A percentile compares a stretch with the other conserved stretches of the same genome.
Evolutionary conservation across 1,284 basidiomycete genomes (phyloP).

Genomic region (Heterobasidion occidentale): DNA sequence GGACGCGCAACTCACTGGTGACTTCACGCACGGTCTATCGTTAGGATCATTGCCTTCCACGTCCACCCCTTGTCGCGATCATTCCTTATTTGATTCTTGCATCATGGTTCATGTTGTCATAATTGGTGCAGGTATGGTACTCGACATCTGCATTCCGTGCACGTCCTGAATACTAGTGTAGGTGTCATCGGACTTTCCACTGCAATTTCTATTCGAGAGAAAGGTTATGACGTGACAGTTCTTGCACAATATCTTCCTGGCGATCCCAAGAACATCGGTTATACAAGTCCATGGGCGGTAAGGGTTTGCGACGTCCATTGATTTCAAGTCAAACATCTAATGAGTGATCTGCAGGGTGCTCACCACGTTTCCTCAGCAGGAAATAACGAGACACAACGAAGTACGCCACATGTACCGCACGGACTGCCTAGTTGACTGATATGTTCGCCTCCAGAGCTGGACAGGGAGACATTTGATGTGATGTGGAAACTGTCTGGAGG

Average conservation of each 20-base stretch:
- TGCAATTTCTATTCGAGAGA: constrained; percentile 56
- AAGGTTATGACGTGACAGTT: constrained; percentile 51
- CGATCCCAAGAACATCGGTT: constrained; percentile 59
- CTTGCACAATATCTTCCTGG: constrained; percentile 60
- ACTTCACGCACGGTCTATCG: too few relatives aligned
- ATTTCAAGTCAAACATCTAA: too few relatives aligned
- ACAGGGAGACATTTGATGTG: constrained; percentile 63
- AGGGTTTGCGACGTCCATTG: constrained; percentile 16
- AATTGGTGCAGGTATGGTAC: too few relatives aligned
- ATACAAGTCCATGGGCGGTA: constrained; percentile 81
- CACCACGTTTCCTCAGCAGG: constrained; percentile 50
- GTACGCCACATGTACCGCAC: too few relatives aligned
- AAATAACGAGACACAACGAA: too few relatives aligned
- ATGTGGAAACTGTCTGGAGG: constrained; percentile 67
- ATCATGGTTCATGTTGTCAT: too few relatives aligned
- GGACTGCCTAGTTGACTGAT: too few relatives aligned
- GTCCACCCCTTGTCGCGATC: too few relatives aligned
- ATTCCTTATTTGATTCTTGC: too few relatives aligned
- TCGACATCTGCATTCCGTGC: too few relatives aligned
- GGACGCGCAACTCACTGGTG: too few relatives aligned
- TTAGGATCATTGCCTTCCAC: too few relatives aligned
- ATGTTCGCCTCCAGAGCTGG: constrained; percentile 38
- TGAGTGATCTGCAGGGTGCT: constrained; percentile 35
- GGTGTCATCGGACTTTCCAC: constrained; percentile 71
- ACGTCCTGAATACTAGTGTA: constrained; percentile 14